Conservation (phyloP, 148 eudicot species). For the Chenopodium quinoa region DNA sequence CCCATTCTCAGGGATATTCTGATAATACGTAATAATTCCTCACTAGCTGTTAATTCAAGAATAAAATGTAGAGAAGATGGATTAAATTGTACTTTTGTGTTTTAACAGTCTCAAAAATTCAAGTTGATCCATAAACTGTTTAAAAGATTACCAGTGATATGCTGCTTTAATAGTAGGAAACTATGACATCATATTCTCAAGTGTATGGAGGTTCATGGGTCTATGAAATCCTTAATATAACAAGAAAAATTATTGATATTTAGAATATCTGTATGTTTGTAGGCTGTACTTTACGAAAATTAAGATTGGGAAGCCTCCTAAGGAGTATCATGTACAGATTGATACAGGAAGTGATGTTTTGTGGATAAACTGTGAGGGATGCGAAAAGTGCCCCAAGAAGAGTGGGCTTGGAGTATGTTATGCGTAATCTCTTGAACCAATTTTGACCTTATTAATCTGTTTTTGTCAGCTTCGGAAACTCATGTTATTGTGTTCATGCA, state of each 20-base stretch:
- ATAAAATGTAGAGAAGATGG: background rate
- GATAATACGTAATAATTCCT: background rate
- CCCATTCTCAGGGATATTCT: background rate
- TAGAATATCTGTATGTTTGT: constrained; percentile 15
- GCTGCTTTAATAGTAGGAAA: background rate
- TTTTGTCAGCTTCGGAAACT: constrained; percentile 1
- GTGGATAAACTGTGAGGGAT: constrained; percentile 82
- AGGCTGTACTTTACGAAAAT: constrained; percentile 78
- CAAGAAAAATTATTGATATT: background rate
- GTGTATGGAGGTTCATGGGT: background rate
- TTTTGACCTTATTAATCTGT: background rate
- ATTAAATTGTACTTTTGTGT: background rate
- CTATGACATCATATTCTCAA: background rate
- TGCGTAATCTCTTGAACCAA: constrained; percentile 21
- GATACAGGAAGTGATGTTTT: constrained; percentile 92
- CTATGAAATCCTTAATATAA: background rate
- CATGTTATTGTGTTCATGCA: constrained; percentile 29
- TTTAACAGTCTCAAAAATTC: background rate
- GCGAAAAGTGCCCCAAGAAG: constrained; percentile 61
- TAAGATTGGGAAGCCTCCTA: constrained; percentile 67
- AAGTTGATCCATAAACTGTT: background rate
- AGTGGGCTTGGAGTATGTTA: constrained; percentile 64
- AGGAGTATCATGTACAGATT: constrained; percentile 72
- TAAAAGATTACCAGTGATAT: background rate
- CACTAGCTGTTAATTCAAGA: background rate